Conservation (phyloP, 495 filamentous ascomycete species). For the Neurospora africana region DNA sequence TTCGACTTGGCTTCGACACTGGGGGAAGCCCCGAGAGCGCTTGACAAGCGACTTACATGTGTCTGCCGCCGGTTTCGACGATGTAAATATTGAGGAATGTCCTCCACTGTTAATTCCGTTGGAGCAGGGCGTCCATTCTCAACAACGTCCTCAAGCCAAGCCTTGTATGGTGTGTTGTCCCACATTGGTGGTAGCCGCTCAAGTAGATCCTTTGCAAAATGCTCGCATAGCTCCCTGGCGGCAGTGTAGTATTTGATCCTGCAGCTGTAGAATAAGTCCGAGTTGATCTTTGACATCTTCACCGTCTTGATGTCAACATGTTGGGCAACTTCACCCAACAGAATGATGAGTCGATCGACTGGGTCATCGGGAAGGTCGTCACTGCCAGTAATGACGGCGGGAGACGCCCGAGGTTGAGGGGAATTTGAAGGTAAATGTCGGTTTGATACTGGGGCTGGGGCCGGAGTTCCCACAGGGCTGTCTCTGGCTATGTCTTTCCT, state of each 20-base stretch:
- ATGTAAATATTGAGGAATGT: constrained; percentile 10
- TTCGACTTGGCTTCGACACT: constrained; percentile 7
- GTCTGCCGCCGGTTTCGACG: not conserved
- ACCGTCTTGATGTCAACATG: constrained; percentile 7
- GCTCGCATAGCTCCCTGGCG: not conserved
- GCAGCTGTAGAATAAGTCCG: constrained; percentile 21
- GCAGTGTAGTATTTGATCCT: constrained; percentile 20
- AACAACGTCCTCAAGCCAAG: not conserved
- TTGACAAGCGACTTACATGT: not conserved
- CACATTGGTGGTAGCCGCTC: not conserved
- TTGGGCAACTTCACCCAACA: constrained; percentile 8
- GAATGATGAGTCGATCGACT: constrained; percentile 5
- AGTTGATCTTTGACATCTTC: constrained; percentile 4
- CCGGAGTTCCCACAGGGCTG: not conserved
- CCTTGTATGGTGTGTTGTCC: not conserved
- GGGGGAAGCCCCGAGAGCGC: not conserved
- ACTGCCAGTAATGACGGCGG: not conserved
- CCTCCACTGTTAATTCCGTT: constrained; percentile 11
- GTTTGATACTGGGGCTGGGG: not conserved
- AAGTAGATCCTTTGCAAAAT: not conserved
- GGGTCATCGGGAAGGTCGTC: constrained; percentile 1
- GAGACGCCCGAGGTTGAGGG: not conserved
- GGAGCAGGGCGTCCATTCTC: not conserved
- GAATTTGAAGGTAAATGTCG: not conserved
- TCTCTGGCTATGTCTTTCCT: constrained; percentile 3